Base-by-base conservation (phyloP, 305 asterid species). In the Salvia sclarea region DNA sequence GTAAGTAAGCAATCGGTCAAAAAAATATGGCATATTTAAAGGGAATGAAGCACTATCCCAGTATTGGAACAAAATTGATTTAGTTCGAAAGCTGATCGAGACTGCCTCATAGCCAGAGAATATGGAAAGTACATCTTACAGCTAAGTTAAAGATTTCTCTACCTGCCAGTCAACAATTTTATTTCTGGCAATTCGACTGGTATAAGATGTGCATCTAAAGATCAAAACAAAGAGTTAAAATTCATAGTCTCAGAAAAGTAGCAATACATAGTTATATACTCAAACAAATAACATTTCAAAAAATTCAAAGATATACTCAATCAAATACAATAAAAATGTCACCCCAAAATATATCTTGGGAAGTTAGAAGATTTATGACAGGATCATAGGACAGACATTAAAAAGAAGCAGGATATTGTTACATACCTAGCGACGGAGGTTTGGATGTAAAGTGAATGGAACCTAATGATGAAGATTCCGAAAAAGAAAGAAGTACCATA, bases 151-250 rank as follows among this genome's bases (percentile, higher is more conserved):
- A 70, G 68, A 68, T 68, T 49, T 64, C 59, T 69, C 33, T 77
- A 89, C 96, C 98, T 89, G 81, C 84, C 92, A 53, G 97, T 84
- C 82, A 89, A 78, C 66, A 92, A 77, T 69, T 88, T 87, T 68
- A 93, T 83, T 84, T 87, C 96, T 62, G 96, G 88, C 83, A 93
- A 77, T 76, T 93, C 96, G 44, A 90, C 91, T 1, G 97, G 96
- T 70, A 93, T 86, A 69, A 90, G 97, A 78, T 93, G 98, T 66
- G 98, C 96, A 93, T 93, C 98, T 92, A 96, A 54, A 74, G 67
- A 61, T 43, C 66, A 71, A 45, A 67, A 68, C 12, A 21, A 43
- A 40, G 12, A 43, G 38, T 65, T 45, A 65, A 66, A 68, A 70
- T 33, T 40, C 37, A 66, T 18, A 21, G 30, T 54, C 53, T 50